These are phyloP conservation scores for Asterophora lycoperdoides DNA, from an alignment of 768 basidiomycete species.

Conservation along the genomic window DNA sequence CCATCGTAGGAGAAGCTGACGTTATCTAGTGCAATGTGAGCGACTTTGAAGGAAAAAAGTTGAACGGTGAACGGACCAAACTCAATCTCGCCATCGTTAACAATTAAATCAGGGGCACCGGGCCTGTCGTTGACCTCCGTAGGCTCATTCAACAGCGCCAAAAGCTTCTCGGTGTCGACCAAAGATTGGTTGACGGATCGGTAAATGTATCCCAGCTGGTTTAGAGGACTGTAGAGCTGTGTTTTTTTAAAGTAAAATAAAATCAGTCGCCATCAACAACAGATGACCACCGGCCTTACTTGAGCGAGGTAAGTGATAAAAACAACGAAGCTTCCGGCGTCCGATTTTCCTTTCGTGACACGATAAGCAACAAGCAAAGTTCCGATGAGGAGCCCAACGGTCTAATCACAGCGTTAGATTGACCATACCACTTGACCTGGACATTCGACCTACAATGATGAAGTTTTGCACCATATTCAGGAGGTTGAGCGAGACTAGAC, in stretches of 20 bases:
- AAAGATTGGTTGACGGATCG: conserved; percentile 71
- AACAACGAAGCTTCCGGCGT: conserved; percentile 64
- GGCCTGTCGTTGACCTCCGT: conserved; percentile 82
- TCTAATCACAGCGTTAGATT: conserved; percentile 34
- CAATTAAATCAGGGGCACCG: conserved; percentile 66
- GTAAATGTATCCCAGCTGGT: conserved; percentile 76
- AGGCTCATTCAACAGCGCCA: conserved; percentile 76
- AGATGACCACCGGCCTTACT: conserved; percentile 31
- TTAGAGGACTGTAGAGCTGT: conserved; percentile 70
- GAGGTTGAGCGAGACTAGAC: conserved; percentile 61
- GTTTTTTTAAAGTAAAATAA: not conserved
- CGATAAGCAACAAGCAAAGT: conserved; percentile 72
- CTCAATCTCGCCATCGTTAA: conserved; percentile 76
- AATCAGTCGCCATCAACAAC: conserved; percentile 2
- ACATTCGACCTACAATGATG: conserved; percentile 55
- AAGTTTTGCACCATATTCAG: conserved; percentile 78
- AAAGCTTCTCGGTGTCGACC: conserved; percentile 80
- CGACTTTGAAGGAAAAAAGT: not conserved
- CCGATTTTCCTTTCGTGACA: conserved; percentile 49
- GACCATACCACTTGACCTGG: not conserved
- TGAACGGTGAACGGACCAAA: conserved; percentile 54
- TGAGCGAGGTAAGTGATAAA: conserved; percentile 83
- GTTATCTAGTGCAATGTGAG: conserved; percentile 48
- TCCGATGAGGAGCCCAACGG: conserved; percentile 76
- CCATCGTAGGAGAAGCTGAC: conserved; percentile 85